Conservation (phyloP, 169 alveolate genomes). For the Eimeria acervulina region DNA sequence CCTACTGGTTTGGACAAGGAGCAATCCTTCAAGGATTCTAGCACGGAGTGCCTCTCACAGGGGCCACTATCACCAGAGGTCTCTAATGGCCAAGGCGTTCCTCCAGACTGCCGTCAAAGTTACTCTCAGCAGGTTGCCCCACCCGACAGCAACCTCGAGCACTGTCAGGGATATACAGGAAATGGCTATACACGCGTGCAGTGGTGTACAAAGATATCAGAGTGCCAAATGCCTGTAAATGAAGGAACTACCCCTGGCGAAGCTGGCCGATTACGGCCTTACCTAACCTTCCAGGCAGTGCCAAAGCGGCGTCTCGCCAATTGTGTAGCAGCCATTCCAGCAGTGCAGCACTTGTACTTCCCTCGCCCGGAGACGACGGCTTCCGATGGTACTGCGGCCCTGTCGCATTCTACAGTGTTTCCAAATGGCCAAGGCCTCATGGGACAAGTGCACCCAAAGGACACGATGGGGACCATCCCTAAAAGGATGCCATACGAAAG, state of each 20-base stretch:
- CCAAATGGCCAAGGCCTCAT: not conserved
- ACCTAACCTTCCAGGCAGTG: not conserved
- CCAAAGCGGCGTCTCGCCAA: not conserved
- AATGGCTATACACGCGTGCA: not conserved
- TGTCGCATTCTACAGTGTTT: not conserved
- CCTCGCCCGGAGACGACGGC: not conserved
- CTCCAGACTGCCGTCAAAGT: not conserved
- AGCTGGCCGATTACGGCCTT: not conserved
- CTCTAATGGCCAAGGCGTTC: not conserved
- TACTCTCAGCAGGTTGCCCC: not conserved
- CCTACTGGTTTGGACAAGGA: not conserved
- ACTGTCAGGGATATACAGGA: not conserved
- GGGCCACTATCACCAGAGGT: not conserved
- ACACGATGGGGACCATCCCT: not conserved
- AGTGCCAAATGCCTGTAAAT: not conserved
- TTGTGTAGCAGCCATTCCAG: not conserved
- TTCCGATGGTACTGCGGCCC: not conserved
- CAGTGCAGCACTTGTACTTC: not conserved
- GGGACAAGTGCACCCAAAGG: slow-evolving; percentile 8
- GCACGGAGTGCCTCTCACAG: not conserved
- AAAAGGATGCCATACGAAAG: not conserved
- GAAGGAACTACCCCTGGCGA: not conserved
- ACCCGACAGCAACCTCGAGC: not conserved
- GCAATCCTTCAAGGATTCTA: not conserved
- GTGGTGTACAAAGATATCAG: slow-evolving; percentile 1